These are phyloP conservation scores for Apiospora arundinis DNA, from an alignment of 2,329 filamentous ascomycete genomes.

Conservation along the genomic window DNA sequence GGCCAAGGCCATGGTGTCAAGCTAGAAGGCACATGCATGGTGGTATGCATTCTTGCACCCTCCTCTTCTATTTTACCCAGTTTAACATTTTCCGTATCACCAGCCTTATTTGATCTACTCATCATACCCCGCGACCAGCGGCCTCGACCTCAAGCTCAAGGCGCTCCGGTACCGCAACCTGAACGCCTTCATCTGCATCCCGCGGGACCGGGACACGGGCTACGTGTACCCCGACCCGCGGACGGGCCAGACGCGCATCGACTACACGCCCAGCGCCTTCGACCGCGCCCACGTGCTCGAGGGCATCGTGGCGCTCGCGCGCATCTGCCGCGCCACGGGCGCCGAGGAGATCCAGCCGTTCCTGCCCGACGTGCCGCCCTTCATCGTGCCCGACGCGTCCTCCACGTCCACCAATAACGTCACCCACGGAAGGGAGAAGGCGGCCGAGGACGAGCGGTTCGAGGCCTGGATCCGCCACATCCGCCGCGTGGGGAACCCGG, in stretches of 20 bases:
- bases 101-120: constrained; percentile 68
- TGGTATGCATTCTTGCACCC: constrained; percentile 45
- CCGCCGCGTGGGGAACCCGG: constrained; percentile 52
- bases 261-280: constrained; percentile 72
- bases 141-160: constrained; percentile 72
- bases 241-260: constrained; percentile 67
- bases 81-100: constrained; percentile 20
- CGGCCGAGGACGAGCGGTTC: constrained; percentile 63
- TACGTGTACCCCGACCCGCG: constrained; percentile 72
- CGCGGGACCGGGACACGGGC: constrained; percentile 76
- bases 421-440: constrained; percentile 15
- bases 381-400: background rate
- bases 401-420: background rate
- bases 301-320: constrained; percentile 72
- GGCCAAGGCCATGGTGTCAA: constrained; percentile 79
- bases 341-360: constrained; percentile 75
- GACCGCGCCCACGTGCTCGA: constrained; percentile 75
- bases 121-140: constrained; percentile 67
- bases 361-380: constrained; percentile 54
- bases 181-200: constrained; percentile 73
- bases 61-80: background rate
- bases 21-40: constrained; percentile 76
- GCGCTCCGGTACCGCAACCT: constrained; percentile 72
- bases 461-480: constrained; percentile 61
- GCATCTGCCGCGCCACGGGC: constrained; percentile 77